Evolutionary conservation across 768 basidiomycete genomes (phyloP), one percentile per base, ranked within the genome.

Genomic region (Rhodotorula diobovata): DNA sequence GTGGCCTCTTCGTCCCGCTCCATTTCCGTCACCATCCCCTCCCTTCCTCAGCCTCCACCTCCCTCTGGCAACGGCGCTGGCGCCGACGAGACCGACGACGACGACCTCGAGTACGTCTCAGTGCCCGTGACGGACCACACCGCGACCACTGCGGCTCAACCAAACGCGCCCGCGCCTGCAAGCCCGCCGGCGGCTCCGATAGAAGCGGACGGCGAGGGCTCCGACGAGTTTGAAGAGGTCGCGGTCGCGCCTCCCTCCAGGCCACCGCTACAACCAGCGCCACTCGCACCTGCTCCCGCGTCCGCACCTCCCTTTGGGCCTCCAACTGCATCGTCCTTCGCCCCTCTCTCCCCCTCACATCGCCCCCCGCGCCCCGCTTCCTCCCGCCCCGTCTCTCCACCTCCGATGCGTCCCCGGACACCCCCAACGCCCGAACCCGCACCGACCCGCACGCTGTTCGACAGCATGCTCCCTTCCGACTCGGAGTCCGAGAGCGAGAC

Each of bases 161-260:
- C 12, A 20, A 18, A 2, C 4, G 45, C 48, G 20, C 34, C 50
- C 15, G 15, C 32, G 20, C 54, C 54, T 2, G 11, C 54, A 6
- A 10, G 20, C 9, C 34, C 11, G 34, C 20, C 54, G 9, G 12
- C 18, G 10, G 54, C 34, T n/a, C n/a, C n/a, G 20, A 35, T 28
- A 23, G 54, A 55, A 2, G 16, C 62, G 21, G 79, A 76, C 30
- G 64, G 63, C 10, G 77, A 76, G 30, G 79, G 77, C 23, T 76
- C 75, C 21, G 79, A 78, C 50, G 77, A 73, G 25, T 76, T 78
- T 58, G 79, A 78, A 45, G 77, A 78, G 41, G 72, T 80, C 1
- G 34, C 54, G 11, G 61, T 66, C 6, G 41, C 20, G 4, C 18
- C 25, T 43, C 5, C 41, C 5, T 25, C 35, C 3, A 2, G 1